Conservation (phyloP, 169 alveolate genomes). For the Eimeria praecox region DNA sequence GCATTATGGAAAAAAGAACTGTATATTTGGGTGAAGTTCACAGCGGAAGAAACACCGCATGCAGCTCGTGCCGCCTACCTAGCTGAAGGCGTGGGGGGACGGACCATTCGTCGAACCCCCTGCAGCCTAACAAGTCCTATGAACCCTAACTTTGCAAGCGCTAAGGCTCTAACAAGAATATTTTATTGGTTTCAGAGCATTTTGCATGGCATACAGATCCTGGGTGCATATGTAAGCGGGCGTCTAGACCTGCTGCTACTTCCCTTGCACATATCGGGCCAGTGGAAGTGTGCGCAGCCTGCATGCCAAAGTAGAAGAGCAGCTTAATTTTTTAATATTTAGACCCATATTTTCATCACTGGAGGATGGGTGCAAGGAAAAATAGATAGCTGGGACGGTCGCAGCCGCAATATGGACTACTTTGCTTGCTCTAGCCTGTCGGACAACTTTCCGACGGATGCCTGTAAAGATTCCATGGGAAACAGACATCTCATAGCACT, state of each 20-base stretch:
- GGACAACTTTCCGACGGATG: not conserved
- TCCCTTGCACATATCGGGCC: not conserved
- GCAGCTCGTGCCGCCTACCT: slow-evolving; percentile 5
- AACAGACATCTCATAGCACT: not conserved
- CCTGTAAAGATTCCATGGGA: not conserved
- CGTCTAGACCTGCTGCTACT: not conserved
- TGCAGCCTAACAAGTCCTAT: not conserved
- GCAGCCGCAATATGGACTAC: not conserved
- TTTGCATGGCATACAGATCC: not conserved
- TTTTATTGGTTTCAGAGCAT: not conserved
- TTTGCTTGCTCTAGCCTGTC: not conserved
- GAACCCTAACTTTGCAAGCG: not conserved
- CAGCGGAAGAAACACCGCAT: not conserved
- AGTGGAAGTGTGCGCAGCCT: not conserved
- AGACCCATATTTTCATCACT: not conserved
- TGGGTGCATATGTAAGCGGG: not conserved
- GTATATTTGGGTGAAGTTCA: not conserved
- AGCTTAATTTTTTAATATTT: not conserved
- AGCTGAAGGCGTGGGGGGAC: not conserved
- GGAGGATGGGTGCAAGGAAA: not conserved
- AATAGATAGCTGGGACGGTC: not conserved
- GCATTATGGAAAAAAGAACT: not conserved
- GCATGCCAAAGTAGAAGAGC: not conserved
- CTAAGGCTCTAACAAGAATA: not conserved
- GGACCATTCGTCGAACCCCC: slow-evolving; percentile 11